Evolutionary conservation across 164 flowering plant genomes (phyloP), one percentile per base, ranked within the genome.

Genomic region (Echeveria elegans): DNA sequence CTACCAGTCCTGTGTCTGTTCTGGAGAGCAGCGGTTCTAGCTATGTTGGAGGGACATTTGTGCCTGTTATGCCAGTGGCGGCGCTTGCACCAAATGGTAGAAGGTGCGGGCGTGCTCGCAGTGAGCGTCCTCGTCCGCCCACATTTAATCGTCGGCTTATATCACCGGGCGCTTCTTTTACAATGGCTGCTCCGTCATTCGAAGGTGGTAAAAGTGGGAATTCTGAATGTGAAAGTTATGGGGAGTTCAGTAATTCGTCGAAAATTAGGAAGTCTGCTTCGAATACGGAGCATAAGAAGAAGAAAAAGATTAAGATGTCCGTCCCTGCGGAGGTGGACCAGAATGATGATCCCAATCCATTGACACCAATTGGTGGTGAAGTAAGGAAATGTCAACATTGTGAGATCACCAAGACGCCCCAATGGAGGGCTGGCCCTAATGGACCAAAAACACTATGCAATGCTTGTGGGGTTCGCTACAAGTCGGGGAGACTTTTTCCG

Each of bases 391-490:
- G 98, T 77, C 21, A 79, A 87, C 98, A 93, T 66, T 93, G 97
- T 63, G 92, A 85, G 85, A 83, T 90, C 19, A 84, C 95, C 7
- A 90, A 87, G 85, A 93, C 98, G 6, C 97, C 98, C 0, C 97
- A 90, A 30, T 93, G 98, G 98, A 80, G 98, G 71, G 86, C 88
- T 18, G 98, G 98, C 0, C 98, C 98, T 18, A 72, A 86, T 89
- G 97, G 98, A 3, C 98, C 98, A 6, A 93, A 90, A 74, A 88
- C 97, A 7, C 90, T 93, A 0, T 90, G 98, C 85, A 93, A 92
- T 66, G 98, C 98, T 0, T 92, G 98, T 66, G 97, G 98, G 1
- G 98, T 93, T 9, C 93, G 98, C 34, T 82, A 77, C 81, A 93
- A 93, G 79, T 90, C 97, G 0, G 98, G 98, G 62, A 75, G 98